A percentile compares a stretch with the other conserved stretches of the same genome.
These are phyloP conservation scores for Xanthoconium stramineum DNA, from an alignment of 768 basidiomycete species.

Conservation along the genomic window DNA sequence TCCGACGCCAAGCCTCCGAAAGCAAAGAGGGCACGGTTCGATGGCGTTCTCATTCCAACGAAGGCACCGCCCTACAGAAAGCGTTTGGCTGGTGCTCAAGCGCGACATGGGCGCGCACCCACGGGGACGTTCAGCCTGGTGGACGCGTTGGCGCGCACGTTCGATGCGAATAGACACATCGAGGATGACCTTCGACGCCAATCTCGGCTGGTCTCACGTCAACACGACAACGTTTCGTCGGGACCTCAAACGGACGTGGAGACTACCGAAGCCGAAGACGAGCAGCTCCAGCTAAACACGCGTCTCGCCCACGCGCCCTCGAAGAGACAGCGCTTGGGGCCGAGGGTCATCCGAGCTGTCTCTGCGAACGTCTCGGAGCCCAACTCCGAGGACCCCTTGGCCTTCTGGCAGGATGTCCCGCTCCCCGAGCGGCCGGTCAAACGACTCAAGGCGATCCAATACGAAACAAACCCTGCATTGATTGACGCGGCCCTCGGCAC, in stretches of 20 bases:
- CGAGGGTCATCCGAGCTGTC: background rate
- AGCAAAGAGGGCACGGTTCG: slow-evolving; percentile 21
- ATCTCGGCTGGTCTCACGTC: background rate
- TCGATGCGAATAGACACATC: slow-evolving; percentile 24
- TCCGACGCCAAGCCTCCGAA: background rate
- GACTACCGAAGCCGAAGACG: slow-evolving; percentile 24
- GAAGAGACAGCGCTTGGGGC: background rate
- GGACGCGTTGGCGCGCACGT: slow-evolving; percentile 24
- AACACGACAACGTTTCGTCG: background rate
- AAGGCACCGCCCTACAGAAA: slow-evolving; percentile 2
- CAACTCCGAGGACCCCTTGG: slow-evolving; percentile 8
- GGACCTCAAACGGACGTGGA: slow-evolving; percentile 19
- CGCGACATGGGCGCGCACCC: background rate
- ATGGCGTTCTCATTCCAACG: slow-evolving; percentile 21
- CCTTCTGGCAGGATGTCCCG: background rate
- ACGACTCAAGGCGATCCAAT: slow-evolving; percentile 19
- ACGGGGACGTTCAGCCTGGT: slow-evolving; percentile 12
- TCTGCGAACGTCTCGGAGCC: slow-evolving; percentile 6
- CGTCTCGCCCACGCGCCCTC: slow-evolving; percentile 9
- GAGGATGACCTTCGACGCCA: background rate
- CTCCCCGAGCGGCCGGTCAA: slow-evolving; percentile 12
- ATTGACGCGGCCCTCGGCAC: slow-evolving; percentile 28
- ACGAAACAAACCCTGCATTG: slow-evolving; percentile 15
- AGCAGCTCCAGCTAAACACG: slow-evolving; percentile 6
- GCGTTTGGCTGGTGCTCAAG: background rate